Conservation (phyloP, 257 asterid species). For the Plantago major region DNA sequence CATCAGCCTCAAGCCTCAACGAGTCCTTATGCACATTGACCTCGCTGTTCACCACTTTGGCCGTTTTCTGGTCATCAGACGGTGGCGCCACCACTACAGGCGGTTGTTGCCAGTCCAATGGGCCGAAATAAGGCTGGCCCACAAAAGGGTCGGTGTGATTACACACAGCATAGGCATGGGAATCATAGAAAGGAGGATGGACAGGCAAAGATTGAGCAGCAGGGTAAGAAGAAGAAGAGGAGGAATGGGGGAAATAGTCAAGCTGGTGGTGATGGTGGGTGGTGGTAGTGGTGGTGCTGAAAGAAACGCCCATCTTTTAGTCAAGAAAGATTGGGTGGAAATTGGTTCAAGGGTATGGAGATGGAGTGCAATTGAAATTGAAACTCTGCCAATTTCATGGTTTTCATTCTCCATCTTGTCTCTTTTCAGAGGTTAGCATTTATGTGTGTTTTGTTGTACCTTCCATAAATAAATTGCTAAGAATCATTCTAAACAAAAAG, state of each 20-base stretch:
- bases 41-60: slow-evolving; percentile 54
- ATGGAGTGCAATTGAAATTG: background rate
- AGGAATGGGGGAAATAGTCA: slow-evolving; percentile 37
- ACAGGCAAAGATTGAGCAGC: slow-evolving; percentile 29
- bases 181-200: slow-evolving; percentile 33
- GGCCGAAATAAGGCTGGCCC: slow-evolving; percentile 49
- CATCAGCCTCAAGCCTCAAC: slow-evolving; percentile 47
- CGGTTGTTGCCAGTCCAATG: slow-evolving; percentile 28
- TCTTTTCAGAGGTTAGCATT: background rate
- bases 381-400: background rate
- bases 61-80: slow-evolving; percentile 30
- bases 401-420: background rate
- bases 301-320: slow-evolving; percentile 47
- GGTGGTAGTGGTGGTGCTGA: slow-evolving; percentile 35
- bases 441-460: background rate
- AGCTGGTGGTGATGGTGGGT: slow-evolving; percentile 27
- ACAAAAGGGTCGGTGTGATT: slow-evolving; percentile 34
- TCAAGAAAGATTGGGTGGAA: background rate
- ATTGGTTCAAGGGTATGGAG: background rate
- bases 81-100: slow-evolving; percentile 26
- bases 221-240: slow-evolving; percentile 34
- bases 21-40: slow-evolving; percentile 65
- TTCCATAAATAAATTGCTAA: too few relatives aligned
- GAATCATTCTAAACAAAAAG: too few relatives aligned
- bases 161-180: slow-evolving; percentile 32